Conservation (phyloP, 208 protist species). For the Crithidia thermophila region DNA sequence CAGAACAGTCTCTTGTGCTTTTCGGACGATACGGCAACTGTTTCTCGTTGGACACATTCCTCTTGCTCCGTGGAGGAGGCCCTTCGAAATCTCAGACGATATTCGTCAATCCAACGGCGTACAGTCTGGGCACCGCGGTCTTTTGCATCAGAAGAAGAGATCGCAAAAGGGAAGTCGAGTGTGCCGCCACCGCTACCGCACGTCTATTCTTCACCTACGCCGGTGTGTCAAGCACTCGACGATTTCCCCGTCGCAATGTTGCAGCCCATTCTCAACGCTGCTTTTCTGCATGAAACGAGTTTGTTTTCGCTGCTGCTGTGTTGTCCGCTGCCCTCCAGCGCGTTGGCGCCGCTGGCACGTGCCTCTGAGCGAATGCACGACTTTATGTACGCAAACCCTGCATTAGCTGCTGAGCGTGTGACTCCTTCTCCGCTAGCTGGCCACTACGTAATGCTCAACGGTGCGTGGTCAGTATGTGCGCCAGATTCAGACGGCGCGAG, state of each 20-base stretch:
- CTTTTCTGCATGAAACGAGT: constrained; percentile 68
- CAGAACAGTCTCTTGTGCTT: background rate
- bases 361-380: background rate
- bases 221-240: background rate
- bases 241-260: background rate
- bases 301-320: constrained; percentile 65
- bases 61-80: no score
- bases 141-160: constrained; percentile 1
- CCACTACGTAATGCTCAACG: constrained; percentile 1
- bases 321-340: constrained; percentile 21
- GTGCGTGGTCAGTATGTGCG: background rate
- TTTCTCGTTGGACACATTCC: background rate
- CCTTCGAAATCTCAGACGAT: no score
- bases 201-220: background rate
- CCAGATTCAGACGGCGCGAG: background rate
- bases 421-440: background rate
- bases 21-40: background rate
- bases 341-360: background rate
- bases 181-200: no score
- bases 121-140: constrained; percentile 1
- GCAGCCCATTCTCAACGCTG: constrained; percentile 41
- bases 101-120: no score
- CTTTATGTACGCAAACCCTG: background rate
- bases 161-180: background rate
- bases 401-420: background rate